A percentile compares a stretch with the other conserved stretches of the same genome.
phyloP scores from a whole-genome alignment of 2,329 filamentous ascomycete species.

The Orbilia quercus region DNA sequence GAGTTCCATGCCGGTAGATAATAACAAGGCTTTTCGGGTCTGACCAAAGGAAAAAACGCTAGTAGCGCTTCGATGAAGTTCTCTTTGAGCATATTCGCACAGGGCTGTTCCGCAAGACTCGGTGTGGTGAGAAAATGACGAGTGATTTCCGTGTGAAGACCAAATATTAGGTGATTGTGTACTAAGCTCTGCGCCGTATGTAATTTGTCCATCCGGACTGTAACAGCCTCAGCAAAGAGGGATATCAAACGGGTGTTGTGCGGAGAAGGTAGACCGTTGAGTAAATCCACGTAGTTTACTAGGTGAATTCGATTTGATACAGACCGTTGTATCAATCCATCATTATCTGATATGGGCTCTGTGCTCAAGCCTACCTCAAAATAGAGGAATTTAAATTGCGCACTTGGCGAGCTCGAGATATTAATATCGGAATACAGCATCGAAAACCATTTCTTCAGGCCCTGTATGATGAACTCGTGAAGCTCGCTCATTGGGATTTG shows the following conservation, averaged over 20 bases:
- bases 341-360: too few relatives aligned
- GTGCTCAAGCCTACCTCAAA: too few relatives aligned
- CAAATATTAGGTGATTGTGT: conserved; percentile 4
- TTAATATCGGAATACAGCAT: not conserved
- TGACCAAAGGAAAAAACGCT: conserved; percentile 13
- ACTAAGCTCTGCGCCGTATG: not conserved
- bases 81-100: conserved; percentile 11
- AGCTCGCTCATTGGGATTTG: conserved; percentile 3
- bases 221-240: conserved; percentile 3
- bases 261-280: conserved; percentile 27
- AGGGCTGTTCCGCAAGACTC: conserved; percentile 1
- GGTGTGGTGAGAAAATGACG: conserved; percentile 1
- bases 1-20: conserved; percentile 40
- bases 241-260: conserved; percentile 12
- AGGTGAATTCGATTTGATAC: not conserved
- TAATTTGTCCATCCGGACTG: conserved; percentile 4
- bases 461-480: conserved; percentile 32
- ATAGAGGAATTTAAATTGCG: too few relatives aligned
- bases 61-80: conserved; percentile 24
- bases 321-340: too few relatives aligned
- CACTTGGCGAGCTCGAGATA: too few relatives aligned
- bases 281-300: conserved; percentile 11
- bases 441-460: conserved; percentile 13
- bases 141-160: not conserved
- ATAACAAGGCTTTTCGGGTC: conserved; percentile 14